These are phyloP conservation scores for Phanerochaete carnosa DNA, from an alignment of 768 basidiomycete genomes.

Conservation along the genomic window DNA sequence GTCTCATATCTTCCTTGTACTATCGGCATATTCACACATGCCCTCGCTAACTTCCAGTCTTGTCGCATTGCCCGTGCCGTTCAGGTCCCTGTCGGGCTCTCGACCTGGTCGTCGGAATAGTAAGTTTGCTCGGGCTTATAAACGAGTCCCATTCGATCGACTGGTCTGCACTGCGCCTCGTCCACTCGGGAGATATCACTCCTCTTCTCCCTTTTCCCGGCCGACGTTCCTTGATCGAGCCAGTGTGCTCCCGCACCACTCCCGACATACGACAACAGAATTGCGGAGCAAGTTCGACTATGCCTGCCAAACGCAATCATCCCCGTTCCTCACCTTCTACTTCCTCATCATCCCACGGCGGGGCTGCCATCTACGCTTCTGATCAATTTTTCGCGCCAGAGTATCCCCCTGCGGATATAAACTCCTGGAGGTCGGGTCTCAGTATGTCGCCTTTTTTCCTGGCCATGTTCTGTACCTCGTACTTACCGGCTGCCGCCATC, in stretches of 20 bases:
- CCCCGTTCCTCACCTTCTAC: slow-evolving; percentile 6
- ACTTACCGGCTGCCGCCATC: not conserved
- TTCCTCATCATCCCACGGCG: slow-evolving; percentile 10
- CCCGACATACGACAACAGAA: not conserved
- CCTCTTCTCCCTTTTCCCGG: not conserved
- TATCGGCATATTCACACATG: not conserved
- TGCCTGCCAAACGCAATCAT: slow-evolving; percentile 8
- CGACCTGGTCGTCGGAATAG: not conserved
- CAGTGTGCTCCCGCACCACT: not conserved
- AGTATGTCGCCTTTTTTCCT: not conserved
- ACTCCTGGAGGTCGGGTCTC: slow-evolving; percentile 3
- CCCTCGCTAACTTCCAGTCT: not conserved
- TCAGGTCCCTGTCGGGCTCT: not conserved
- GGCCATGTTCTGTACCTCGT: slow-evolving; percentile 8
- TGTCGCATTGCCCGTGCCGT: not conserved
- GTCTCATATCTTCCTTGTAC: not conserved
- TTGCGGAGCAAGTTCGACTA: not conserved
- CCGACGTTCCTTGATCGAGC: not conserved
- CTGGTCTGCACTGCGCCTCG: not conserved
- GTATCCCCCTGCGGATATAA: slow-evolving; percentile 12
- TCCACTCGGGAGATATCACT: not conserved
- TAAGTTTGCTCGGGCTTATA: not conserved
- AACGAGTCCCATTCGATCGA: not conserved
- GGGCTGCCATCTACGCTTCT: not conserved
- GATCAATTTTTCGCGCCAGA: slow-evolving; percentile 11